Evolutionary conservation across 2,329 filamentous ascomycete genomes (phyloP), one percentile per base, ranked within the genome.

Genomic region (Ophiostoma angusticollis): DNA sequence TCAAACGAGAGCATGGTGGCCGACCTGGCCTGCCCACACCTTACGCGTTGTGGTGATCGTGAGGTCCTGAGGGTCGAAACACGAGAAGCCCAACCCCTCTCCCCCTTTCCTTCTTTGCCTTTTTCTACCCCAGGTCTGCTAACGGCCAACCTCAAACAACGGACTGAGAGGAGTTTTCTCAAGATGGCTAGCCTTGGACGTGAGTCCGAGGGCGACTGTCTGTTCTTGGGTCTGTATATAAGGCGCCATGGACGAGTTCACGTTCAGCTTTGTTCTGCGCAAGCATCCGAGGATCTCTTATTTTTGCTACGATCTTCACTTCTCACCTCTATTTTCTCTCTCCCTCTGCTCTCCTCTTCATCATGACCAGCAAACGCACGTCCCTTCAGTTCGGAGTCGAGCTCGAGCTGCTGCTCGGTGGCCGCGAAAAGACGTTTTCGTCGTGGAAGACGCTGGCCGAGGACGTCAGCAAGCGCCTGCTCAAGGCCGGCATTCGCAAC

Each of bases 331-430:
- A 18, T 11, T 27, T 9, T n/a, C 17, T 24, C 25, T 22, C 21
- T 5, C 9, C 24, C 16, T 27, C 5, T 28, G 1, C 22, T n/a
- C 8, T 28, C 16, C n/a, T 18, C n/a, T 13, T 31, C 27, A 27
- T n/a, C 13, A 33, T 39, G 32, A 27, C 25, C 16, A 42, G 34
- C 19, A 28, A 40, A 7, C 13, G 19, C 5, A 5, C 14, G 11
- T 23, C 43, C 3, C 46, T 54, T 27, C 47, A 48, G 23, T 62
- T 62, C 34, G 59, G 59, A 16, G 43, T 62, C 16, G 59, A 62
- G 46, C 50, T 62, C 17, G 59, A 62, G 46, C 47, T 62, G 4
- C 53, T 60, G 6, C 46, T 62, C 4, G 51, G 48, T 9, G 50
- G 54, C 40, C 52, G 50, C 32, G 55, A 55, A 25, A 58, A 54